These are phyloP conservation scores for Tillandsia fasciculata DNA, from an alignment of 176 grass and related monocot genomes.

Conservation along the genomic window DNA sequence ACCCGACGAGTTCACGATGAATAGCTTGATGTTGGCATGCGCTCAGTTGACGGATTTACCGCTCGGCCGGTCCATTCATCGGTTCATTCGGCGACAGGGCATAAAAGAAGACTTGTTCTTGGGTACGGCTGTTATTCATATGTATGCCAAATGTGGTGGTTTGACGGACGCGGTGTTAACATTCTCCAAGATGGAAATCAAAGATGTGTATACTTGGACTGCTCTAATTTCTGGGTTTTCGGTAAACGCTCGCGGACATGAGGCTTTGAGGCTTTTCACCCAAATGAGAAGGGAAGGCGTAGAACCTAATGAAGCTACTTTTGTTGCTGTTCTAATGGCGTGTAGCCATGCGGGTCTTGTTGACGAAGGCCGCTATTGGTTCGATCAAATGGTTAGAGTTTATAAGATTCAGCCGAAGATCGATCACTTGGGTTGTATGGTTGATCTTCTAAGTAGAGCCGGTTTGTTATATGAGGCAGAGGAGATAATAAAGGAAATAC, in stretches of 20 bases:
- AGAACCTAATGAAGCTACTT: background rate
- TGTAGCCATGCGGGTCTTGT: constrained; percentile 1
- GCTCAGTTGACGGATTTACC: constrained; percentile 7
- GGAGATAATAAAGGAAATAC: background rate
- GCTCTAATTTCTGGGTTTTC: constrained; percentile 13
- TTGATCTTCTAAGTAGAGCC: background rate
- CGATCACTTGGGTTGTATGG: background rate
- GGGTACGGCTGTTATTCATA: constrained; percentile 16
- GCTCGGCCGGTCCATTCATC: constrained; percentile 2
- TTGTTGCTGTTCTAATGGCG: constrained; percentile 2
- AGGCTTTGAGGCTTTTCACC: background rate
- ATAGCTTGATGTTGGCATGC: constrained; percentile 2
- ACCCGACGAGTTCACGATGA: constrained; percentile 16
- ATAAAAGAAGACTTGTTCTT: constrained; percentile 6
- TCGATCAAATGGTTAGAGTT: background rate
- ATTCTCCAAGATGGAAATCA: constrained; percentile 1
- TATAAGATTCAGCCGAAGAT: background rate
- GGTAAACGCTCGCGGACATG: background rate
- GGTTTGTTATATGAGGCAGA: background rate
- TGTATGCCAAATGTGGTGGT: constrained; percentile 22
- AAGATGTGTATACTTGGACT: constrained; percentile 21
- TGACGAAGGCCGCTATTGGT: background rate
- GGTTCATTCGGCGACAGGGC: background rate
- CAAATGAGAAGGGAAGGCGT: background rate
- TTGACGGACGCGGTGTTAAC: constrained; percentile 15